A percentile compares a stretch with the other conserved stretches of the same genome.
phyloP scores from a whole-genome alignment of 352 stramenopile species.

The Pythium dissimile region DNA sequence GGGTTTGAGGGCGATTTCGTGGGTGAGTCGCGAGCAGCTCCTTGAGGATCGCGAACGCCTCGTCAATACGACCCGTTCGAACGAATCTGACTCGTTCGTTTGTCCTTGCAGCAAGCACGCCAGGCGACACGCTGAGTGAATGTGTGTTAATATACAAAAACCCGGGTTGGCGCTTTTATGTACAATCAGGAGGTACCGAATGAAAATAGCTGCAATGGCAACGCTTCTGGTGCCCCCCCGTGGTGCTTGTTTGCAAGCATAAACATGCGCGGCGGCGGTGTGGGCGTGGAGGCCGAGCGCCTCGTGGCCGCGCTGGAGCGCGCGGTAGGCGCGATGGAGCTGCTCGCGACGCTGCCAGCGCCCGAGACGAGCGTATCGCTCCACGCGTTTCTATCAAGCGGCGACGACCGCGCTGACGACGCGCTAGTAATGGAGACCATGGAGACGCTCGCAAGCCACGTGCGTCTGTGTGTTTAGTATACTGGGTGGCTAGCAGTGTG shows the following conservation, averaged over 20 bases:
- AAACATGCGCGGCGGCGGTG: conserved; percentile 1
- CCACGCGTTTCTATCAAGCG: background rate
- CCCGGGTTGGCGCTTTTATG: no score
- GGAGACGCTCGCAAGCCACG: conserved; percentile 21
- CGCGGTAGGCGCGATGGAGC: conserved; percentile 28
- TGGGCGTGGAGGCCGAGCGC: conserved; percentile 31
- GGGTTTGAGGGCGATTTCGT: no score
- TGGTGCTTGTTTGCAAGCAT: no score
- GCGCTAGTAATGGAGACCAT: background rate
- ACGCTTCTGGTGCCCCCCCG: background rate
- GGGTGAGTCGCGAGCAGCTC: no score
- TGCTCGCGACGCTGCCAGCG: conserved; percentile 27
- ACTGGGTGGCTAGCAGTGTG: background rate
- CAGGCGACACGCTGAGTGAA: no score
- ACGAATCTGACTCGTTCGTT: no score
- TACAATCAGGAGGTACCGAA: no score
- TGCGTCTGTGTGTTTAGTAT: conserved; percentile 10
- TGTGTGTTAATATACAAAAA: no score
- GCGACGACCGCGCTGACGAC: background rate
- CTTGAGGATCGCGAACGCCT: no score
- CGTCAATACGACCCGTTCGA: no score
- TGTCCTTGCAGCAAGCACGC: no score
- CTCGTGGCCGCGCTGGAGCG: conserved; percentile 35
- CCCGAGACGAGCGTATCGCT: conserved; percentile 9
- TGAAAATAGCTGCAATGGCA: background rate